Percentiles rank a stretch among this genome's conserved stretches.
Conservation (phyloP, 1,284 basidiomycete genomes). For the Malassezia dermatis region DNA sequence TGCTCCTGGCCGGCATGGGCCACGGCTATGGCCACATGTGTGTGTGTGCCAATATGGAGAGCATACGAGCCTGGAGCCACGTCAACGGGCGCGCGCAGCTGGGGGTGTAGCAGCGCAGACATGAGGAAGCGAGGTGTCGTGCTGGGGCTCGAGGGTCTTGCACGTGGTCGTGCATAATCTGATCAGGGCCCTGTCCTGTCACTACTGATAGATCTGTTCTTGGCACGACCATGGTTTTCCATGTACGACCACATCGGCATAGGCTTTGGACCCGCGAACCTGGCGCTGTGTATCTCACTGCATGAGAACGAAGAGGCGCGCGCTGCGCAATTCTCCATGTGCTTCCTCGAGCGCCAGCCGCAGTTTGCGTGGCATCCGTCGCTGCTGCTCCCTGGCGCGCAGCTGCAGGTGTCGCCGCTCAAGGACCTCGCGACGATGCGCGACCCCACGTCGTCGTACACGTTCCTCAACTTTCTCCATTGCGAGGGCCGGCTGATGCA, state of each 20-base stretch:
- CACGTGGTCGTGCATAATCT: neutral
- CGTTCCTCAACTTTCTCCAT: conserved; percentile 45
- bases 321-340: conserved; percentile 24
- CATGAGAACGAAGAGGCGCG: conserved; percentile 32
- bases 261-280: conserved; percentile 42
- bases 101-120: neutral
- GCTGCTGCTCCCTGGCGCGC: conserved; percentile 42
- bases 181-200: neutral
- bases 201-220: neutral
- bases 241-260: conserved; percentile 40
- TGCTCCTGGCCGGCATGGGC: neutral
- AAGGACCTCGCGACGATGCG: conserved; percentile 46
- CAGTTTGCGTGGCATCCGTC: conserved; percentile 45
- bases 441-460: conserved; percentile 44
- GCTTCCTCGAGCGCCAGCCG: conserved; percentile 39
- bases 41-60: neutral
- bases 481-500: conserved; percentile 32
- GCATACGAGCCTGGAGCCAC: neutral
- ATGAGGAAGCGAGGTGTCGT: neutral
- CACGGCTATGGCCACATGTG: neutral
- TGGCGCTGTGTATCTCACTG: conserved; percentile 42
- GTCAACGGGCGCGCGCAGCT: neutral
- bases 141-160: neutral
- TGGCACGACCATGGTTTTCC: neutral
- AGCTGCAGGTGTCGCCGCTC: conserved; percentile 45